These are phyloP conservation scores for Neocucurbitaria cava DNA, from an alignment of 2,329 filamentous ascomycete genomes.

Conservation along the genomic window DNA sequence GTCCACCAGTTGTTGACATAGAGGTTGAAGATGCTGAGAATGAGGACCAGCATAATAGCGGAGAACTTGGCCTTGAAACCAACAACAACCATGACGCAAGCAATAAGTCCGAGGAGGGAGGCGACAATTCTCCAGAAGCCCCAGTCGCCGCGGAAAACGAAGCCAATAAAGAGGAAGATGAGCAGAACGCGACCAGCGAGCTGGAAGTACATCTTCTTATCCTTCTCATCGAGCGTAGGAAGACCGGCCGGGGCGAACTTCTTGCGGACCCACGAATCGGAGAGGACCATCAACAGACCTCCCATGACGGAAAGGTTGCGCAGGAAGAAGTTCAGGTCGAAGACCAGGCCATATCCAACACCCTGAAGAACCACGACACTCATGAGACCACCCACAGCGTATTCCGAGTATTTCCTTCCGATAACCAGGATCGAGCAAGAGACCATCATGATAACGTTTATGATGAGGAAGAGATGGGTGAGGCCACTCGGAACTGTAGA, in stretches of 20 bases:
- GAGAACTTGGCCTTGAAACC: conserved; percentile 99
- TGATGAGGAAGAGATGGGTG: conserved; percentile 89
- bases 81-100: conserved; percentile 97
- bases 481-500: conserved; percentile 79
- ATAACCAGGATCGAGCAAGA: conserved; percentile 86
- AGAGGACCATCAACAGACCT: conserved; percentile 95
- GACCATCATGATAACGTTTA: conserved; percentile 89
- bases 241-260: conserved; percentile 94
- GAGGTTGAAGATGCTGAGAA: conserved; percentile 95
- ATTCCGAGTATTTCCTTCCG: conserved; percentile 88
- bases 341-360: conserved; percentile 95
- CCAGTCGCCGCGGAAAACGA: conserved; percentile 95
- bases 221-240: conserved; percentile 95
- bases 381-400: conserved; percentile 88
- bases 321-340: conserved; percentile 99
- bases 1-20: conserved; percentile 99
- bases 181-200: conserved; percentile 92
- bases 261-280: conserved; percentile 98
- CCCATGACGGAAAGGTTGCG: conserved; percentile 98
- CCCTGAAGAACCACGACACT: conserved; percentile 92
- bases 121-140: conserved; percentile 86
- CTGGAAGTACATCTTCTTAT: conserved; percentile 99
- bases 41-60: conserved; percentile 91
- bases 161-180: conserved; percentile 97
- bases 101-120: conserved; percentile 82